phyloP scores from a whole-genome alignment of 129 eudicot genomes.

The Silybum marianum region DNA sequence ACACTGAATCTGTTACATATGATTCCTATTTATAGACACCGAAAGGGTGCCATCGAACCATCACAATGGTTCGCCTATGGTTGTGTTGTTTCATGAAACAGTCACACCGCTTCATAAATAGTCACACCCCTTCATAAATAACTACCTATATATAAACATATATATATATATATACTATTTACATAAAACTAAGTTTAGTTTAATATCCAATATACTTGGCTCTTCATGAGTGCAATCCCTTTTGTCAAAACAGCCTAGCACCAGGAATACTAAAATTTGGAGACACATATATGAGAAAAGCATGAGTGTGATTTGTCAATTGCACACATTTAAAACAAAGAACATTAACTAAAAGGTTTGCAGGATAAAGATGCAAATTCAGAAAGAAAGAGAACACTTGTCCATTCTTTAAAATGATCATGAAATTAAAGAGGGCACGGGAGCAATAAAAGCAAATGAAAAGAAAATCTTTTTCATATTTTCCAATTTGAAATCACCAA shows the following conservation, averaged over 20 bases:
- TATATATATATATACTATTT: too few species aligned
- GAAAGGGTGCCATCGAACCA: too few species aligned
- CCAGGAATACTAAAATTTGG: conserved; percentile 3
- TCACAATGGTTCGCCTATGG: too few species aligned
- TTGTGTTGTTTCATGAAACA: too few species aligned
- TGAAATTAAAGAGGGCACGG: not conserved
- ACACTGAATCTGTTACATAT: too few species aligned
- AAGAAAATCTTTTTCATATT: not conserved
- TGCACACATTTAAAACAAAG: not conserved
- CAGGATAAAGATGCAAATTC: not conserved
- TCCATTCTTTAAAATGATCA: not conserved
- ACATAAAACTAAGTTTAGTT: too few species aligned
- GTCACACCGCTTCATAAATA: too few species aligned
- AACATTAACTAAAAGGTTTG: not conserved
- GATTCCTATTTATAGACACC: too few species aligned
- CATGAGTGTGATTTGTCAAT: not conserved
- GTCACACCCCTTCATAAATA: too few species aligned
- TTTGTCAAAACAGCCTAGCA: conserved; percentile 27
- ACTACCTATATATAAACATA: too few species aligned
- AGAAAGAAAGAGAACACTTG: not conserved
- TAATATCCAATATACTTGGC: too few species aligned
- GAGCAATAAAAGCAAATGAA: not conserved
- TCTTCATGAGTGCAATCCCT: conserved; percentile 45
- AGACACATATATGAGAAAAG: too few species aligned
- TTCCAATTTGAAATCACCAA: not conserved